Base-by-base conservation (phyloP, 2,329 filamentous ascomycete genomes). In the Clarireedia paspali region DNA sequence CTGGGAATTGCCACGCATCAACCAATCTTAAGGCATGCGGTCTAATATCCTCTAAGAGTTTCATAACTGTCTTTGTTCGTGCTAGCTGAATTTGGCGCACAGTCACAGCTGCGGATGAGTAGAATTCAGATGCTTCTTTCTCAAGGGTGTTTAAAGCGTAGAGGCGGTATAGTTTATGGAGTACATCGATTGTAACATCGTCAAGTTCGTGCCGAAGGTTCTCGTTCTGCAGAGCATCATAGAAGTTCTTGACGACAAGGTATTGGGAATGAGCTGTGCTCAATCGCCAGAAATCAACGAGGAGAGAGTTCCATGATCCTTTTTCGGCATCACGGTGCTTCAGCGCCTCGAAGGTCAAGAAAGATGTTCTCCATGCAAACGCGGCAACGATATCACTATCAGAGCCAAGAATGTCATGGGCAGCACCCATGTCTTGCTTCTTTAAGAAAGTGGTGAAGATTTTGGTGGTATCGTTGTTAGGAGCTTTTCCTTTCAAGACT, bases 191-290 rank as follows among this genome's bases (percentile, higher is more conserved):
- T 0, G 84, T 87, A 55, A 78, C 75, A 0, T 75, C 65, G 66
- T 85, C 81, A 30, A 88, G 72, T 15, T 79, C 74, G 12, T 75
- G 69, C n/a, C 71, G 71, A 10, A 80, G 77, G 6, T 75, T 67
- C 6, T 77, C 72, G 5, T 76, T 75, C 39, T 83, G 80, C 20
- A 92, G 80, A 2, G 81, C 75, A 4, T 83, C 76, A 72, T 94
- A 89, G 74, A 90, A 91, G 74, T 84, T 88, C 77, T 88, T 89
- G 60, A 90, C 86, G 0, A 90, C 79, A 63, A 89, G 78, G 70
- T 89, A 90, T 70, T 91, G 86, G 0, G 84, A 86, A 68, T 88
- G 86, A 0, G 87, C 87, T 5, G 86, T 89, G 56, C 79, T 84
- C 5, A 91, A 79, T 45, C 85, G 83, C 79, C 85, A 89, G 73